Evolutionary conservation across 2,329 filamentous ascomycete genomes (phyloP), one percentile per base, ranked within the genome.

Genomic region (Cadophora malorum): DNA sequence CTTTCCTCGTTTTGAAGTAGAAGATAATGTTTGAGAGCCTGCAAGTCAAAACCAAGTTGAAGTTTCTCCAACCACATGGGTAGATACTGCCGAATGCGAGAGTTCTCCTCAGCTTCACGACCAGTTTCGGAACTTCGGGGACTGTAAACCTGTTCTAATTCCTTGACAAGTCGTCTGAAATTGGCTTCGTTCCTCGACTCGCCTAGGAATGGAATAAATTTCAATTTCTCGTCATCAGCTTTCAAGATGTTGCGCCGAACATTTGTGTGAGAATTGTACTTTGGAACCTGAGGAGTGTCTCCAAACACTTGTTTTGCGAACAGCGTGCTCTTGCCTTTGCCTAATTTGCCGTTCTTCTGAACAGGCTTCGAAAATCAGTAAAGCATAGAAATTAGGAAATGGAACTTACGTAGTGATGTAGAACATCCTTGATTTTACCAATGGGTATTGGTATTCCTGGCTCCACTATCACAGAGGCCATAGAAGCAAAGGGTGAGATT

Each of bases 181-280:
- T 61, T 41, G 7, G 47, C 56, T 7, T 58, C 56, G 41, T 64
- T 63, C 25, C 56, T 66, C 21, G 50, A 21, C 10, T 73, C 69
- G 49, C 67, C 70, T 23, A 77, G 45, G 31, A 72, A 72, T 33
- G 74, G 74, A 38, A 75, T 66, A 50, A 71, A 76, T 52, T 70
- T 72, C 9, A 76, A 67, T 45, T 72, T 72, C 31, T 73, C 72
- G 52, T 74, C 70, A 66, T 77, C 76, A 33, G 69, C 70, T 3
- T 68, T 67, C 1, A 76, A 64, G 23, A 76, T 70, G 49, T 76
- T 77, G 25, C 72, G 70, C 16, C 67, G 70, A 23, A 75, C 68
- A 45, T 67, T 71, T 1, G 70, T 76, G 59, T 75, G 66, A 23
- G 70, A 66, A 19, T 52, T 70, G 33, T 75, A 76, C 35, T 58